Percentiles rank a stretch among this genome's conserved stretches.
phyloP scores from a whole-genome alignment of 805 yeast genomes.

The Metschnikowia drakensbergensis region DNA sequence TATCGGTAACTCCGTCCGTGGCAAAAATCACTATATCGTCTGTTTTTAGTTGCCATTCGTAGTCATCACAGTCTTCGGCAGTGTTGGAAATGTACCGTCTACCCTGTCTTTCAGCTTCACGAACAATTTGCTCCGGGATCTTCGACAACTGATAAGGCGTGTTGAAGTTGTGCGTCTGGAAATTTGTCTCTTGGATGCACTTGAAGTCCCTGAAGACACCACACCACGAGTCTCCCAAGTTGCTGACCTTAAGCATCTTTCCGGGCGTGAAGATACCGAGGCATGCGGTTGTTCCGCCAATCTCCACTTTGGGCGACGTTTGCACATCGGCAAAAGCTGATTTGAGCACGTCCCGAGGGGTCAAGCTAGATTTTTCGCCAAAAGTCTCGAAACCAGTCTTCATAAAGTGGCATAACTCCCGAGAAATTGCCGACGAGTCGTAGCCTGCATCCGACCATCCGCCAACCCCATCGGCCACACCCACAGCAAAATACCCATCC shows the following conservation, averaged over 20 bases:
- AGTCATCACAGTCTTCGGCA: constrained; percentile 66
- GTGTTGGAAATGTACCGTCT: constrained; percentile 65
- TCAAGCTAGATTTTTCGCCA: constrained; percentile 13
- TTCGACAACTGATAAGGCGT: constrained; percentile 90
- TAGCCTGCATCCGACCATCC: constrained; percentile 94
- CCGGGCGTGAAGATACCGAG: constrained; percentile 64
- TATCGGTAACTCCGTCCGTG: constrained; percentile 93
- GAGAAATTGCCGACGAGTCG: constrained; percentile 82
- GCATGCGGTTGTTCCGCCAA: constrained; percentile 94
- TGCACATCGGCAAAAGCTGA: constrained; percentile 54
- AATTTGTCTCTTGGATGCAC: constrained; percentile 61
- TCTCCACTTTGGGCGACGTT: constrained; percentile 58
- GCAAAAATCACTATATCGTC: constrained; percentile 81
- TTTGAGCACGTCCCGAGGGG: constrained; percentile 49
- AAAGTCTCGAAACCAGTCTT: constrained; percentile 32
- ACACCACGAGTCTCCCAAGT: constrained; percentile 94
- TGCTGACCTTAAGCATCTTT: constrained; percentile 62
- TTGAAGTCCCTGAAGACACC: constrained; percentile 70
- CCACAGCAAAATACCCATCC: constrained; percentile 51
- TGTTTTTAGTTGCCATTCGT: constrained; percentile 58
- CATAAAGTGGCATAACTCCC: constrained; percentile 67
- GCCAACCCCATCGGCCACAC: constrained; percentile 96
- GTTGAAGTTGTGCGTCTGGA: constrained; percentile 84
- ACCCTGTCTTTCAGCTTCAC: constrained; percentile 51
- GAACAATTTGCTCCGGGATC: constrained; percentile 60